Evolutionary conservation across 2,329 filamentous ascomycete genomes (phyloP).

Genomic region (Penicillium griseofulvum): DNA sequence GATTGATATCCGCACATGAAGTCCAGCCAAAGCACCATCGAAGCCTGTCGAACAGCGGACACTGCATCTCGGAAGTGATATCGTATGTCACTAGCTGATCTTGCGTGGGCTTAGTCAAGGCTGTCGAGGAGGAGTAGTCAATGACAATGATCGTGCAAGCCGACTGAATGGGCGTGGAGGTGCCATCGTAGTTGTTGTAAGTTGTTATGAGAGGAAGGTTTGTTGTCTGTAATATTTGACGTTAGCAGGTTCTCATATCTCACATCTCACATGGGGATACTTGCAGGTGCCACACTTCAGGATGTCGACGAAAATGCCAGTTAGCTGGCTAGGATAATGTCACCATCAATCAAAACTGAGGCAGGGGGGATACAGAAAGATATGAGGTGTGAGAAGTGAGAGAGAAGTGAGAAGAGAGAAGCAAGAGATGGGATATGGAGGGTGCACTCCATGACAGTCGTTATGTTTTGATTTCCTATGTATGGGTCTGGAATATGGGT

Average conservation of each 20-base stretch:
- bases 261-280: no score
- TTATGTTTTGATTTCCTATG: no score
- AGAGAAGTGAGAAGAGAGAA: no score
- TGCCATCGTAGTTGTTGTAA: background rate
- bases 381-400: no score
- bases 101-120: no score
- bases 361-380: no score
- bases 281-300: background rate
- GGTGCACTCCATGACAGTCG: no score
- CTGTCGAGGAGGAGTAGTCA: background rate
- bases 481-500: no score
- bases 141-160: background rate
- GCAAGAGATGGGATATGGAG: no score
- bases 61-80: background rate
- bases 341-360: no score
- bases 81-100: background rate
- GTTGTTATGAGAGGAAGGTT: fast-evolving
- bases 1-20: background rate
- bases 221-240: background rate
- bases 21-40: background rate
- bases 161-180: background rate
- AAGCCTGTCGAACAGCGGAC: background rate
- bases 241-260: background rate
- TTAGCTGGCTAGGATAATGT: no score
- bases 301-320: no score